phyloP scores from a whole-genome alignment of 306 rosid species.

The Clitoria ternatea region DNA sequence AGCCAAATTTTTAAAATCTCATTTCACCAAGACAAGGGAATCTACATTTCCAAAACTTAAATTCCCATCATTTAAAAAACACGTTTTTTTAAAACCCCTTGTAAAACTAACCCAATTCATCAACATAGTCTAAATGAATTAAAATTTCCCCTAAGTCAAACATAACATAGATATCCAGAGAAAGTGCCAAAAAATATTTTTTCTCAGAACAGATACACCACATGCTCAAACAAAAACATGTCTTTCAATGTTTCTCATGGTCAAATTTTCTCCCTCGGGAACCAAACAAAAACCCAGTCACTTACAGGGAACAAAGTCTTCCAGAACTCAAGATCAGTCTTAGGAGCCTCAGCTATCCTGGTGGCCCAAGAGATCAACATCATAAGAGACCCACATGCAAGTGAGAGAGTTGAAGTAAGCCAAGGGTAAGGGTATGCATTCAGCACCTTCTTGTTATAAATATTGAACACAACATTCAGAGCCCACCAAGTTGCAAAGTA shows the following conservation, averaged over 20 bases:
- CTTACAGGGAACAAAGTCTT: conserved; percentile 89
- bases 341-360: conserved; percentile 78
- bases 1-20: not conserved
- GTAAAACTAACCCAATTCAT: not conserved
- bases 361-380: conserved; percentile 85
- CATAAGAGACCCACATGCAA: conserved; percentile 88
- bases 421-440: conserved; percentile 90
- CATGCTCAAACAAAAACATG: conserved; percentile 27
- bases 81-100: not conserved
- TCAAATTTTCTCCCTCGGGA: conserved; percentile 34
- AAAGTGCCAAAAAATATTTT: conserved; percentile 20
- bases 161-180: not conserved
- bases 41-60: not conserved
- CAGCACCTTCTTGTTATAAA: conserved; percentile 90
- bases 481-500: conserved; percentile 95
- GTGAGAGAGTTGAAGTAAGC: conserved; percentile 90
- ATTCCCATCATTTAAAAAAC: not conserved
- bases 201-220: not conserved
- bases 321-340: conserved; percentile 83
- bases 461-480: conserved; percentile 85
- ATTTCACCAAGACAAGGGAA: not conserved
- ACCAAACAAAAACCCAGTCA: conserved; percentile 38
- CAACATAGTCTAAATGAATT: not conserved
- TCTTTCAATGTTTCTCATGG: conserved; percentile 27
- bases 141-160: not conserved